Evolutionary conservation across 192 early-diverging fungal genomes (phyloP).

Genomic region (Rhizoclosmatium sp.): DNA sequence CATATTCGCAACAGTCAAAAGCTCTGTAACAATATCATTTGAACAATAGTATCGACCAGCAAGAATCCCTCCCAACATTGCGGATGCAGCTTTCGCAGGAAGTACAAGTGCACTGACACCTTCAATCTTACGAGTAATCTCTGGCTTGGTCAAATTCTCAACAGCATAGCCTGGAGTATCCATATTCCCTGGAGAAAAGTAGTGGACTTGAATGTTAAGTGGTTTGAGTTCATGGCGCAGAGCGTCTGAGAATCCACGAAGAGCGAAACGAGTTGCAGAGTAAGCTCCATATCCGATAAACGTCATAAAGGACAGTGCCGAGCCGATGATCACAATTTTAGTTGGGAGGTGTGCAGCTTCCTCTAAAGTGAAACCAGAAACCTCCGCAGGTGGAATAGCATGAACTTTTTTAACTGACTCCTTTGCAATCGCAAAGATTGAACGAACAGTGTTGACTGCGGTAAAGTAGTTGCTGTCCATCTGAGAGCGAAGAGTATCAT

Average conservation of each 20-base stretch:
- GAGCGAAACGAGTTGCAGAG: slow-evolving; percentile 48
- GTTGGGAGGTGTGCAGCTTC: slow-evolving; percentile 25
- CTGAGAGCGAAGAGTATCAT: slow-evolving; percentile 19
- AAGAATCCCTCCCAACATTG: slow-evolving; percentile 41
- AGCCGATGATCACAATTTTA: slow-evolving; percentile 49
- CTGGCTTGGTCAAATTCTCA: slow-evolving; percentile 56
- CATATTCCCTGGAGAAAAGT: slow-evolving; percentile 52
- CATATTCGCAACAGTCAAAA: slow-evolving; percentile 20
- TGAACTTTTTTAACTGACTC: neutral
- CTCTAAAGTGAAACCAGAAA: slow-evolving; percentile 1
- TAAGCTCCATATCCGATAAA: slow-evolving; percentile 52
- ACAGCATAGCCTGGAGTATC: slow-evolving; percentile 51
- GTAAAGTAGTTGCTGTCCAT: slow-evolving; percentile 57
- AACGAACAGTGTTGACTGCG: slow-evolving; percentile 35
- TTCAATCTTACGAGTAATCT: slow-evolving; percentile 50
- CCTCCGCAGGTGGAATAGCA: neutral
- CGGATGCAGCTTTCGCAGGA: slow-evolving; percentile 40
- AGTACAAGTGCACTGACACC: slow-evolving; percentile 37
- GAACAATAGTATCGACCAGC: slow-evolving; percentile 38
- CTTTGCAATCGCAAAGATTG: slow-evolving; percentile 37
- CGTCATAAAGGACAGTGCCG: slow-evolving; percentile 40
- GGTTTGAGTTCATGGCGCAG: slow-evolving; percentile 50
- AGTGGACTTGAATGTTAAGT: slow-evolving; percentile 44
- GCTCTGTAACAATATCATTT: slow-evolving; percentile 47
- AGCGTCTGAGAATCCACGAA: slow-evolving; percentile 47